phyloP scores from a whole-genome alignment of 768 basidiomycete genomes.

The Boletus pseudo-olivaceus region DNA sequence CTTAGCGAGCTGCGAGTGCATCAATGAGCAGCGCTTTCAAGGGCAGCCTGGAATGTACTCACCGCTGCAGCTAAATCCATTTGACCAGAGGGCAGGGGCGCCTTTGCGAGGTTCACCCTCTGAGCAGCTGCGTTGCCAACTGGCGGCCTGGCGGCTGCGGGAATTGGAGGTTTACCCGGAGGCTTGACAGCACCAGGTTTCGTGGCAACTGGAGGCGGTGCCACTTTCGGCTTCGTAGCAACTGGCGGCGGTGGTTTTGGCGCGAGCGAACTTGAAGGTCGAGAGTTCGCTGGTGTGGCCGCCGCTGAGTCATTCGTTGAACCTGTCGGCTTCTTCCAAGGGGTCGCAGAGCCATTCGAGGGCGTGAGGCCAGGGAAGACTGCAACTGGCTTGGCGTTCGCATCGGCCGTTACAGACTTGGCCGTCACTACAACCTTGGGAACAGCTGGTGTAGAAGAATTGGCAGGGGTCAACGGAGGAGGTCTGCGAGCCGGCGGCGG shows the following conservation, averaged over 20 bases:
- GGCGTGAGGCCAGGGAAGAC: constrained; percentile 77
- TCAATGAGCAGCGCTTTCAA: background rate
- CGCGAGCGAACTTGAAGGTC: constrained; percentile 49
- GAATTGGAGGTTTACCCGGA: constrained; percentile 60
- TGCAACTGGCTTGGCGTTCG: constrained; percentile 71
- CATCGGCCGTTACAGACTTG: constrained; percentile 52
- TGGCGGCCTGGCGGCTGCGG: constrained; percentile 51
- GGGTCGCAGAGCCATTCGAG: constrained; percentile 63
- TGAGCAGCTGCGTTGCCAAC: constrained; percentile 34
- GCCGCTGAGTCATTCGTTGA: constrained; percentile 34
- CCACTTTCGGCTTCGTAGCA: constrained; percentile 61
- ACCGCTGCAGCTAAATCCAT: constrained; percentile 83
- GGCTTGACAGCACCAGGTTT: constrained; percentile 52
- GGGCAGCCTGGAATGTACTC: constrained; percentile 26
- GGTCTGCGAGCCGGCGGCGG: constrained; percentile 56
- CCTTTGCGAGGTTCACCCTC: constrained; percentile 40
- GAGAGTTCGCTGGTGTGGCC: constrained; percentile 43
- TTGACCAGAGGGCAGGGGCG: constrained; percentile 52
- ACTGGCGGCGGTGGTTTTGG: constrained; percentile 57
- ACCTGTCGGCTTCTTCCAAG: constrained; percentile 64
- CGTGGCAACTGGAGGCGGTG: constrained; percentile 51
- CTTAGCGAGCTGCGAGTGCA: constrained; percentile 58
- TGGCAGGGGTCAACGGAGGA: constrained; percentile 42
- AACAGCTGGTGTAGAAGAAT: constrained; percentile 31
- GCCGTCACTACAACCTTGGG: constrained; percentile 34